Evolutionary conservation across 768 basidiomycete species (phyloP).

Genomic region (Phaeotremella skinneri): DNA sequence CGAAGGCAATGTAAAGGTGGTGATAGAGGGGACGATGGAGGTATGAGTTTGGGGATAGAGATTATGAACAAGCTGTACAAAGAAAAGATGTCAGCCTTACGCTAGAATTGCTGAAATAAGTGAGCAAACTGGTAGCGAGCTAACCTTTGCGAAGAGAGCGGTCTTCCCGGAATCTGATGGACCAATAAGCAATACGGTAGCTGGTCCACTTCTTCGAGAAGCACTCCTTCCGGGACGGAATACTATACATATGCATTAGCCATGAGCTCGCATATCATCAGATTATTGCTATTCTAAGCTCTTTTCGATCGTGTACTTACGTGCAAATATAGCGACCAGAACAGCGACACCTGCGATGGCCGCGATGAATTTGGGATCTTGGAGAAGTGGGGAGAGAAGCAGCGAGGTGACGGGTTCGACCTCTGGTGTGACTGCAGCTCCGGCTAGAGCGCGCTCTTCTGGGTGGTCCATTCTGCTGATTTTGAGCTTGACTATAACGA

Average conservation of each 20-base stretch:
- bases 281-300: not conserved
- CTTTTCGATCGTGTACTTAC: constrained; percentile 19
- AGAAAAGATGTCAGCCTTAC: not conserved
- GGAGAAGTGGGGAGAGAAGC: constrained; percentile 31
- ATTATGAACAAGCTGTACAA: constrained; percentile 36
- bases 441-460: not conserved
- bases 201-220: constrained; percentile 22
- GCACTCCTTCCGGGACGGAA: constrained; percentile 16
- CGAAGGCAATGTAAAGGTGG: constrained; percentile 30
- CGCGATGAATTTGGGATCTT: constrained; percentile 44
- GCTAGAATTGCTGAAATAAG: not conserved
- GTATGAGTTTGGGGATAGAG: constrained; percentile 40
- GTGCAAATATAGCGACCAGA: constrained; percentile 20
- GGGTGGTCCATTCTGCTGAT: not conserved
- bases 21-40: constrained; percentile 34
- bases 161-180: constrained; percentile 48
- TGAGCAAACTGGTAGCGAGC: not conserved
- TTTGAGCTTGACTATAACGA: not conserved
- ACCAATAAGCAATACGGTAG: constrained; percentile 41
- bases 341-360: constrained; percentile 28
- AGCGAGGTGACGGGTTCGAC: constrained; percentile 33
- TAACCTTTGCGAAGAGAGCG: constrained; percentile 43
- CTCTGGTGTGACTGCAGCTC: constrained; percentile 24
- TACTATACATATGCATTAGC: constrained; percentile 6
- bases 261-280: constrained; percentile 4